phyloP scores from a whole-genome alignment of 179 eudicot species.

The Gypsophila paniculata region DNA sequence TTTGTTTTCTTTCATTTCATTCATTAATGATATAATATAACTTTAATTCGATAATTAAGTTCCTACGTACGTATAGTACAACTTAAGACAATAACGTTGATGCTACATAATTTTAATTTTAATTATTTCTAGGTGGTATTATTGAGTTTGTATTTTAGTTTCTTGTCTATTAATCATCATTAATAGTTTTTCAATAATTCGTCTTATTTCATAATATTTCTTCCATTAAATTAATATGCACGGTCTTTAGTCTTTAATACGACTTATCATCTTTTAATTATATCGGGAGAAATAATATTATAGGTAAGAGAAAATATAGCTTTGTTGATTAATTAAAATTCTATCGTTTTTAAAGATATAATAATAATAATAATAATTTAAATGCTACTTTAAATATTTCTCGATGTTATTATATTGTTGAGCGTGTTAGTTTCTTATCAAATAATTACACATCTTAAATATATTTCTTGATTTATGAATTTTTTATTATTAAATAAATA shows the following conservation, averaged over 20 bases:
- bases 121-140: background rate
- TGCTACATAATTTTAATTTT: background rate
- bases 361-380: background rate
- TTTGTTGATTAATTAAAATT: no score
- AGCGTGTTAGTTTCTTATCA: background rate
- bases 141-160: background rate
- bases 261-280: no score
- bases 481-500: no score
- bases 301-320: no score
- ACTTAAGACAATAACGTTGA: background rate
- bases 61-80: background rate
- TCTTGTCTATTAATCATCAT: background rate
- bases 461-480: background rate
- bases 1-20: constrained; percentile 23
- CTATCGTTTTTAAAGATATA: no score
- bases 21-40: background rate
- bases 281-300: no score
- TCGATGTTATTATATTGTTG: no score
- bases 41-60: background rate
- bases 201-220: no score
- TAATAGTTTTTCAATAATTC: no score
- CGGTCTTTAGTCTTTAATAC: no score
- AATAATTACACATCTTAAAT: no score
- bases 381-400: background rate
- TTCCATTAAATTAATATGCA: no score